Evolutionary conservation across 2,329 filamentous ascomycete genomes (phyloP), one percentile per base, ranked within the genome.

Genomic region (Mycosphaerelloides madeirae): DNA sequence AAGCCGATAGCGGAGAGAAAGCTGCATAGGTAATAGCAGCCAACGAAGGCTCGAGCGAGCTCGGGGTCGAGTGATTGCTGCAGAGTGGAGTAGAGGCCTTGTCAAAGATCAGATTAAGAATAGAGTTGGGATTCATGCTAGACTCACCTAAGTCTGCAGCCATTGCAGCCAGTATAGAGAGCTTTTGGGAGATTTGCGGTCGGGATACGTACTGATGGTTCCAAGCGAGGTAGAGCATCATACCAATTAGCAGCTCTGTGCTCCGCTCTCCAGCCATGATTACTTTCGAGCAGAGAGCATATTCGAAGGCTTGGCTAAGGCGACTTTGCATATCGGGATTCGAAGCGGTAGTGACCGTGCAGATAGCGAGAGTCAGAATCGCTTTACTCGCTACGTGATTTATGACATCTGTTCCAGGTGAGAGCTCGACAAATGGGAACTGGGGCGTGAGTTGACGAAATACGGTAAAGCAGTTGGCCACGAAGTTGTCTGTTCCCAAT

Each of bases 21-120:
- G 15, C 41, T 41, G 44, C 56, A 59, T 22, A 61, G 52, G 38
- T 58, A 55, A 35, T 59, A 59, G 42, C 50, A 54, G 15, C 58
- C 58, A 2, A 60, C 48, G 20, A 59, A 57, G 3, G 56, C 49
- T 31, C 55, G 48, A 47, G 56, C 45, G 15, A 44, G 45, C 28
- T 57, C 52, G 12, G 53, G 37, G 29, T 53, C 51, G 16, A 43
- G 38, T 4, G 38, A 42, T 15, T 42, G 46, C 32, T 42, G 43
- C 31, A 22, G 41, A n/a, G 46, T 37, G 31, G 35, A 38, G 31
- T 59, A 55, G 14, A 59, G 32, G 2, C 58, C 22, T 25, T 25
- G n/a, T 9, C 22, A 25, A 25, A 6, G 22, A 25, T 25, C 22
- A 25, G 22, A n/a, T n/a, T n/a, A n/a, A n/a, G n/a, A n/a, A n/a